Evolutionary conservation across 1,284 basidiomycete species (phyloP), one percentile per base, ranked within the genome.

Genomic region (Irpex rosettiformis): DNA sequence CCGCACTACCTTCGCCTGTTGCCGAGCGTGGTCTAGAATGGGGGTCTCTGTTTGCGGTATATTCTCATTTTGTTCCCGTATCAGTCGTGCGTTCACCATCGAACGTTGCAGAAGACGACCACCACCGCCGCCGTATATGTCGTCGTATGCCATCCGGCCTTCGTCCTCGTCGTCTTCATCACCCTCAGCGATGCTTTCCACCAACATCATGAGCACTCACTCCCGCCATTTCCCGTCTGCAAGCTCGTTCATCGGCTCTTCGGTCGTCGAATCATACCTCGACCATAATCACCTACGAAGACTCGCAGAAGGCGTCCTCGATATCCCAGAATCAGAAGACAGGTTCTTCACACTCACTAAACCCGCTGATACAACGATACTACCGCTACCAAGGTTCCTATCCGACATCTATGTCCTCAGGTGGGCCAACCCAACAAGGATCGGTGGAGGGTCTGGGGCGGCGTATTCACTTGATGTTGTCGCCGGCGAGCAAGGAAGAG

Each of bases 401-500:
- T 21, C 56, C 40, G 27, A 55, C 5, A 56, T 57, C 48, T 61
- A 61, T 49, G 54, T 58, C 27, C 57, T 61, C 40, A 61, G 58
- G 49, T 61, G 60, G 60, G 60, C 60, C 11, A 61, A 61, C 48
- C 60, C 60, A 10, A 61, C 60, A 16, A 42, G 60, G 16, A 61
- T 61, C 40, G 60, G 60, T 42, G 60, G 43, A 13, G 60, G 60
- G 8, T 56, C 60, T 22, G 60, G 60, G 16, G 60, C 56, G 13
- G 60, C 60, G 3, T 61, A 61, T 54, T 61, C 60, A 16, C 57
- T 61, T 47, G 60, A 61, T 49, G 60, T 61, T 48, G 54, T 56
- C 37, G 52, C 52, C 25, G 57, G 56, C 25, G 60, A 61, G 25
- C 52, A 56, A 28, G 57, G 56, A 5, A 56, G 56, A 16, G 60